Base-by-base conservation (phyloP, 2,329 filamentous ascomycete genomes). In the Diaporthe helianthi region DNA sequence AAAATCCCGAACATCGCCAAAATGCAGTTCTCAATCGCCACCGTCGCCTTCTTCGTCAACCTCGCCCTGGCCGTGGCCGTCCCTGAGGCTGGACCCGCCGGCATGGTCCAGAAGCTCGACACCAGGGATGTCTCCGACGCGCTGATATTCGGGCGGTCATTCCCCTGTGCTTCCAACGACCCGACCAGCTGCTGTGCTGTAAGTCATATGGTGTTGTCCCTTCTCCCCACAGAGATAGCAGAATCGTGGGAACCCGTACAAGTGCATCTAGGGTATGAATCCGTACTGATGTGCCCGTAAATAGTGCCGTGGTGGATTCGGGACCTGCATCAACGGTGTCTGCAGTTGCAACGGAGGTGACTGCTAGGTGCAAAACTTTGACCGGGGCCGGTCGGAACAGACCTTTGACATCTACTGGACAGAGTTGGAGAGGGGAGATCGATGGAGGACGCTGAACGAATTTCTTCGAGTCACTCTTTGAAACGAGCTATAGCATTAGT, bases 1-100 rank as follows among this genome's bases (percentile, higher is more conserved):
- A 6, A n/a, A 19, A 1, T 51, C 12, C 7, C 33, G 33, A 41
- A 52, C 10, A 10, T 12, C 7, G 51, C 31, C 55, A 76, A 66
- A 36, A 81, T 81, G 78, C 72, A 79, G 74, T 78, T 77, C 75
- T 74, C 75, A 67, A 64, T 72, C 73, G 69, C 75, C 68, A 71
- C 72, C 69, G 38, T 73, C 58, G 64, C 67, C 68, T 68, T 76
- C 67, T 53, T 81, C 51, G 38, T 76, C 66, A 68, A 76, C 68
- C 68, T 73, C 70, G 70, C 73, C 65, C 67, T 75, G 61, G 71
- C 74, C 55, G 67, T 74, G 51, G 75, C 77, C 53, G 73, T 76
- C 55, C 72, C 73, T 46, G 72, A 49, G 5, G 53, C 65, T 24
- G 53, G 46, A 26, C 19, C 53, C 9, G 46, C 31, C 36, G 65